Base-by-base conservation (phyloP, 2,329 filamentous ascomycete genomes). In the Chaetothyriales sp. region DNA sequence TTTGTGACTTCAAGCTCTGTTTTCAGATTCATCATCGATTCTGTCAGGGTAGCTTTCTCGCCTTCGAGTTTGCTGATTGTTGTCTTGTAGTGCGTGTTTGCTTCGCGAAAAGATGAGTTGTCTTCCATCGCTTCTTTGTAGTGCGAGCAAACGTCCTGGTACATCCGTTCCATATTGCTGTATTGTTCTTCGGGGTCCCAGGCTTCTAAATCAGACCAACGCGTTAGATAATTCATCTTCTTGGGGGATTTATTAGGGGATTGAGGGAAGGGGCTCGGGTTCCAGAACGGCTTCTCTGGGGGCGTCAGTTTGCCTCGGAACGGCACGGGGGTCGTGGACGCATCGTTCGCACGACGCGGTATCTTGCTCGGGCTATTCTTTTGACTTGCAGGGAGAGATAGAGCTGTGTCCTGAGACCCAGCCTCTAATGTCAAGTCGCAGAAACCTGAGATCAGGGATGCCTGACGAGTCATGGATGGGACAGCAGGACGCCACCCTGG, bases 111-210 rank as follows among this genome's bases (percentile, higher is more conserved):
- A 4, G 74, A 76, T 51, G 77, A 81, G 59, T 79, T 81, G 50
- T 86, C 81, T 43, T 75, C 76, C 9, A 83, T 75, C 19, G 84
- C 81, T 28, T 76, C 75, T 52, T 80, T 79, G 63, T 95, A 79
- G 56, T 84, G 81, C 52, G 82, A 75, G 61, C 83, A 83, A 55
- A 96, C 73, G 53, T 76, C 73, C 46, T 77, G 75, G 63, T 87
- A 87, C 61, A 90, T 75, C 18, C 74, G 72, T 60, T 94, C 86
- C 68, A 95, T 82, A 53, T 80, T 77, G 55, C 81, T 80, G 58
- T 95, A 76, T 57, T 83, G 80, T 54, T 78, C 78, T 60, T 88
- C 82, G 58, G 88, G 80, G 64, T 95, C 87, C 76, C 83, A 90
- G 61, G 77, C 84, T 86, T 76, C 71, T 68, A 67, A 69, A 75